Conservation (phyloP, 2,329 filamentous ascomycete genomes). For the Pseudocercospora eumusae region DNA sequence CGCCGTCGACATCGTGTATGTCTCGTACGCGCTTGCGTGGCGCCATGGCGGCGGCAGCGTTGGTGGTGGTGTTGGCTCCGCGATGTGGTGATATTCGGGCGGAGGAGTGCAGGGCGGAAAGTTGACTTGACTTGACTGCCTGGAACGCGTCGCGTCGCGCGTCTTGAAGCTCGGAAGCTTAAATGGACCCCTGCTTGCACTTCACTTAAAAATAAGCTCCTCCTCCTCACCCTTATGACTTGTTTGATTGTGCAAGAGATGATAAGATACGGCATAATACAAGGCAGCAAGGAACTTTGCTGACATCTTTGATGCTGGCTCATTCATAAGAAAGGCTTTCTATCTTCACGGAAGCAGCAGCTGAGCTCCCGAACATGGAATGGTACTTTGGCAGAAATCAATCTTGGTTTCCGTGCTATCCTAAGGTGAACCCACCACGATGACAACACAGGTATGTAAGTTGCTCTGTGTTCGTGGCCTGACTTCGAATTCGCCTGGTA, state of each 20-base stretch:
- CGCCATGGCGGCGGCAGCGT: constrained; percentile 23
- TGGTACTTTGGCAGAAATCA: too few relatives aligned
- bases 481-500: too few relatives aligned
- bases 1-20: constrained; percentile 27
- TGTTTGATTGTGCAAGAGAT: too few relatives aligned
- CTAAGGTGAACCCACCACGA: too few relatives aligned
- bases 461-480: too few relatives aligned
- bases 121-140: too few relatives aligned
- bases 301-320: background rate
- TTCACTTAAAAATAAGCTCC: background rate
- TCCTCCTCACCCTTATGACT: background rate
- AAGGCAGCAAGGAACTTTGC: background rate
- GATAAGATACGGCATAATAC: background rate
- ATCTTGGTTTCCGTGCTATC: too few relatives aligned
- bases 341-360: too few relatives aligned
- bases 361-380: too few relatives aligned
- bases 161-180: background rate
- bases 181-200: background rate
- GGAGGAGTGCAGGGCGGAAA: background rate
- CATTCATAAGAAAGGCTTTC: too few relatives aligned
- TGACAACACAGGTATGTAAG: too few relatives aligned
- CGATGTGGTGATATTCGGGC: background rate
- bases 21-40: constrained; percentile 34
- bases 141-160: background rate
- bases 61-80: background rate